Evolutionary conservation across 2,329 filamentous ascomycete species (phyloP).

Genomic region (Fragosphaeria purpurea): DNA sequence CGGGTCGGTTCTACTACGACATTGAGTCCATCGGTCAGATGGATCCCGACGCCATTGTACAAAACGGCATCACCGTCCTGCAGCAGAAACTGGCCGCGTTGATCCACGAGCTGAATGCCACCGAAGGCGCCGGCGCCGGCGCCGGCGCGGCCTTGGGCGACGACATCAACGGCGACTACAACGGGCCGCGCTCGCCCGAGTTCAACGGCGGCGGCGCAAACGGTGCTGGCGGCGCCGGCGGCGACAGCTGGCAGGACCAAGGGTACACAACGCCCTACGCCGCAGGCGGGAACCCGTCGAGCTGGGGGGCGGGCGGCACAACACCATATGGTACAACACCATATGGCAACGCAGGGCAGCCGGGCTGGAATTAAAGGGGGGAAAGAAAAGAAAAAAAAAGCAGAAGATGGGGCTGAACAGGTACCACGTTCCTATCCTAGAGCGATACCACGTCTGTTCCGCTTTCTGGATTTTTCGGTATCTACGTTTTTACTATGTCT

Average conservation of each 20-base stretch:
- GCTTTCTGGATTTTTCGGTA: not conserved
- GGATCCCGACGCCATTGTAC: conserved; percentile 80
- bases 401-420: not conserved
- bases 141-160: conserved; percentile 31
- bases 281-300: conserved; percentile 40
- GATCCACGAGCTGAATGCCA: conserved; percentile 40
- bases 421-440: no score
- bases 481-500: not conserved
- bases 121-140: conserved; percentile 29
- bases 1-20: conserved; percentile 82
- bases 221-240: conserved; percentile 28
- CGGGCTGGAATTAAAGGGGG: conserved; percentile 34
- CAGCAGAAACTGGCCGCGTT: conserved; percentile 83
- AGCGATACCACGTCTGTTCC: not conserved
- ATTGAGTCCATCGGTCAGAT: conserved; percentile 83
- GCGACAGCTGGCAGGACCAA: conserved; percentile 48
- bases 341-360: conserved; percentile 41
- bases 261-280: conserved; percentile 63
- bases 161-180: conserved; percentile 39
- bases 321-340: conserved; percentile 35
- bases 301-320: conserved; percentile 51
- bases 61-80: conserved; percentile 77
- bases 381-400: not conserved
- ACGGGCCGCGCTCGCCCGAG: conserved; percentile 58
- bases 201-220: conserved; percentile 36